Evolutionary conservation across 2,329 filamentous ascomycete genomes (phyloP), one percentile per base, ranked within the genome.

Genomic region (Didymella lethalis): DNA sequence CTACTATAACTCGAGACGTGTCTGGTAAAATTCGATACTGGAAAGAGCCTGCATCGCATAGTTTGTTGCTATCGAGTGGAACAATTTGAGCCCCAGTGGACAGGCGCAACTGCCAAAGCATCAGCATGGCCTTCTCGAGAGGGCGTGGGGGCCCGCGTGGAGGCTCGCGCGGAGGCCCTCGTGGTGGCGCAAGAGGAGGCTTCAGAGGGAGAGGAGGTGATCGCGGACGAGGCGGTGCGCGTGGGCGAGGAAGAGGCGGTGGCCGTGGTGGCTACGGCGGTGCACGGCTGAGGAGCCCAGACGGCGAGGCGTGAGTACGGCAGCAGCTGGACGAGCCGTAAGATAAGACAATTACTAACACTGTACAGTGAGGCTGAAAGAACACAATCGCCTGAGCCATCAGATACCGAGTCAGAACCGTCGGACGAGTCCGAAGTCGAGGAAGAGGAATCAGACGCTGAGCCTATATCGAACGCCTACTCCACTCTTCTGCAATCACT

Each of bases 401-500:
- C 72, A 16, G 57, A 56, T 29, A 47, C 50, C 29, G 65, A 74
- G 18, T 61, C 61, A 7, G 68, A 73, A 12, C 66, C 45, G 18
- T 71, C 66, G 25, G 68, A 71, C 41, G 63, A 57, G 7, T 61
- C 71, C n/a, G 72, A 74, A 10, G 71, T 75, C 20, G 74, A 74
- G 7, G 62, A 65, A 20, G 62, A 56, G 2, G 53, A 56, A 7
- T 64, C 63, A 3, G 69, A 70, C 41, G 67, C 65, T 14, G 64
- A 73, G 20, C 66, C 73, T 29, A 54, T 58, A 25, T 65, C 72
- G 4, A 77, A 75, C 57, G 82, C 85, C 10, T 89, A 88, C 69
- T 84, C 82, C 54, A 77, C 82, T 47, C 77, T 89, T 16, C 76
- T 89, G 16, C 82, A 86, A 61, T 80, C 86, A 2, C 80, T 88